phyloP scores from a whole-genome alignment of 352 stramenopile species.

The Pythium plurisporium region DNA sequence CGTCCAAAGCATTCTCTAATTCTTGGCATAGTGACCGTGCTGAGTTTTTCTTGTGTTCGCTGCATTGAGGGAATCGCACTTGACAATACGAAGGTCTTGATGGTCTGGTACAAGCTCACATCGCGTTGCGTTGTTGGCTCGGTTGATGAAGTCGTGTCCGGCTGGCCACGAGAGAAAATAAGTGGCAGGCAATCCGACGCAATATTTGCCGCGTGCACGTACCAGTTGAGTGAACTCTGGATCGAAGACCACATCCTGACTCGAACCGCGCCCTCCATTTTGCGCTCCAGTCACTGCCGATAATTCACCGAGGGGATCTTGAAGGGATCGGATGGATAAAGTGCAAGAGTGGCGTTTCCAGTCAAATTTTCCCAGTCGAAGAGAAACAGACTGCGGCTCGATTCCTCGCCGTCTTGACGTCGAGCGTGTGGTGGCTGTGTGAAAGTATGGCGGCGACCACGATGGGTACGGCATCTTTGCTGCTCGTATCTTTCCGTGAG shows the following conservation, averaged over 20 bases:
- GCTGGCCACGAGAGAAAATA: not conserved
- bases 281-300: not conserved
- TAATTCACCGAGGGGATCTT: constrained; percentile 5
- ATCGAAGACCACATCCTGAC: constrained; percentile 9
- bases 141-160: not conserved
- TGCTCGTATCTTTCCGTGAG: too few species aligned
- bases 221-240: constrained; percentile 14
- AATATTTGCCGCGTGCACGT: not conserved
- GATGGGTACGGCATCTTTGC: constrained; percentile 19
- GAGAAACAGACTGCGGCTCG: not conserved
- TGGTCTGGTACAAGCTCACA: constrained; percentile 13
- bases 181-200: not conserved
- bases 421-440: not conserved
- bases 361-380: constrained; percentile 11
- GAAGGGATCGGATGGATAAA: constrained; percentile 12
- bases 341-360: not conserved
- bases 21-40: not conserved
- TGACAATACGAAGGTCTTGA: constrained; percentile 17
- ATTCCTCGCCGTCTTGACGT: not conserved
- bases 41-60: not conserved
- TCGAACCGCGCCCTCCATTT: not conserved
- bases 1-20: constrained; percentile 15
- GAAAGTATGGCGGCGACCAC: constrained; percentile 21
- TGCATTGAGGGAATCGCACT: constrained; percentile 15
- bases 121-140: not conserved